Evolutionary conservation across 768 basidiomycete genomes (phyloP), one percentile per base, ranked within the genome.

Genomic region (Phaffia australis): DNA sequence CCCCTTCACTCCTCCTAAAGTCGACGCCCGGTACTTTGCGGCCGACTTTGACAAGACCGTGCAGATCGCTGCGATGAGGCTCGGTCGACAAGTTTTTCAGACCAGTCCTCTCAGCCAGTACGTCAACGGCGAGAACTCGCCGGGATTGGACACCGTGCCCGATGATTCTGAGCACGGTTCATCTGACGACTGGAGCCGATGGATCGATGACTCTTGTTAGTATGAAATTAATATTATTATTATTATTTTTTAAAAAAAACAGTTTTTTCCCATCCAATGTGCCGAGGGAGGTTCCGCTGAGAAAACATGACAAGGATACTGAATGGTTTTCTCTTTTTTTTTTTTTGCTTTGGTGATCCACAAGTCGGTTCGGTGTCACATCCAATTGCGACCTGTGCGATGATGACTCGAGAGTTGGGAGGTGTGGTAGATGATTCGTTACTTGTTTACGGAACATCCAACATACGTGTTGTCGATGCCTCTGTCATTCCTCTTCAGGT

Each of bases 1-100:
- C 66, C 77, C 83, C 2, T 88, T 87, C 75, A 81, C 82, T 63
- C 71, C 77, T 29, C 84, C 84, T 14, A 73, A 80, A 55, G 83
- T 87, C 72, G 84, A 87, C 74, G 85, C 86, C 5, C 76, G 81
- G 65, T 87, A 87, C 75, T 81, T 85, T 60, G 77, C 74, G 66
- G 76, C 79, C 19, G 77, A 78, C 50, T 77, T 80, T 55, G 83
- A 84, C 72, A 71, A 83, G 29, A 76, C 78, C 57, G 77, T 83
- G 1, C 82, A 83, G 71, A 75, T 81, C 19, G 82, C 81, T 16
- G 78, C 79, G 25, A 78, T 80, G 0, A 77, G 80, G 8, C 73
- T 83, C 5, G 73, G 80, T 0, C 77, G 82, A 21, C 75, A 75
- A 56, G 76, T 81, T 42, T 72, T 83, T 61, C 73, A 74, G 11